Evolutionary conservation across 2,329 filamentous ascomycete genomes (phyloP).

Genomic region (Hypoxylon sp.): DNA sequence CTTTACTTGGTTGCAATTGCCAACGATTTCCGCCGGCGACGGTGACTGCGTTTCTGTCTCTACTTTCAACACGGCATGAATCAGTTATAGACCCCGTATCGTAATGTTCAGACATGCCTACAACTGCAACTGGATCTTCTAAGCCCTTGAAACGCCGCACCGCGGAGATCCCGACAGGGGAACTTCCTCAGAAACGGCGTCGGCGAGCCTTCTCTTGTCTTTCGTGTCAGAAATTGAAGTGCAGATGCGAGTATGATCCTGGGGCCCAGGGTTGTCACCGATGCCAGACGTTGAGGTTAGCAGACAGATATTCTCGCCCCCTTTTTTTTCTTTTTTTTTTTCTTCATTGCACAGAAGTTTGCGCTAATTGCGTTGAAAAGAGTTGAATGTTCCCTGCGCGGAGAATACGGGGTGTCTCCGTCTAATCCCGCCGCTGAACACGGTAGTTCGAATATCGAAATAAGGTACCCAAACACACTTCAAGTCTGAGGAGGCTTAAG

Average conservation of each 20-base stretch:
- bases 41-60: not conserved
- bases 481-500: not conserved
- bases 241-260: constrained; percentile 50
- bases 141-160: constrained; percentile 34
- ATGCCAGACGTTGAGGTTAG: constrained; percentile 51
- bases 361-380: constrained; percentile 36
- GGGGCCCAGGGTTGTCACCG: constrained; percentile 49
- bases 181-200: constrained; percentile 44
- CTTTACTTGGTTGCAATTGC: constrained; percentile 5
- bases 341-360: not conserved
- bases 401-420: constrained; percentile 35
- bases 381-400: constrained; percentile 49
- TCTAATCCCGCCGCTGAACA: constrained; percentile 17
- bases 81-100: not conserved
- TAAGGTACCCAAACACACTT: constrained; percentile 44
- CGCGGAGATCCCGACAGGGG: constrained; percentile 23
- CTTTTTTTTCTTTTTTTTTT: constrained; percentile 3
- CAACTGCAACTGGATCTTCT: constrained; percentile 11
- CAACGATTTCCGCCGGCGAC: constrained; percentile 46
- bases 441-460: constrained; percentile 41
- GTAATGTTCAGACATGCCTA: constrained; percentile 4
- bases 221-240: constrained; percentile 51
- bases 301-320: not conserved
- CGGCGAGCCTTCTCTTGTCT: constrained; percentile 51
- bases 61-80: constrained; percentile 3